Base-by-base conservation (phyloP, 2,329 filamentous ascomycete genomes). In the Nothophoma quercina region DNA sequence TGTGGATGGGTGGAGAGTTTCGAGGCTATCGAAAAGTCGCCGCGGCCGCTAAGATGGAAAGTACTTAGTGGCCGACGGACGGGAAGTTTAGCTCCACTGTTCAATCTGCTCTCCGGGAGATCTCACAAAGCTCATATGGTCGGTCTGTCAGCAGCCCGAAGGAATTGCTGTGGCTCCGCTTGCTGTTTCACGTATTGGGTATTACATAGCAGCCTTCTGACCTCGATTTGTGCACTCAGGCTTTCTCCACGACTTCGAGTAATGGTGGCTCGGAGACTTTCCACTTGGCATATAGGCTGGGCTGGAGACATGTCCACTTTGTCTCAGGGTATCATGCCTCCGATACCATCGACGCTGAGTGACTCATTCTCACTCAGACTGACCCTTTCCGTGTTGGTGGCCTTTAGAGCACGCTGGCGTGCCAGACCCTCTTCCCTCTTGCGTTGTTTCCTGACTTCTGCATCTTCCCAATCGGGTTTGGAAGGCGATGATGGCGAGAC, bases 371-470 rank as follows among this genome's bases (percentile, higher is more conserved):
- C 21, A 28, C 30, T 12, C 1, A 16, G 15, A n/a, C n/a, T 9
- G 9, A 7, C 5, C 19, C 23, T 23, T n/a, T 32, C 38, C 23
- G 47, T 22, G 4, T n/a, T 18, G 32, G 58, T 36, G 5, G 4
- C 38, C 30, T 60, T 63, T 21, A 71, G 28, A 30, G 60, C 65
- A 52, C 63, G 63, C 85, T 80, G 82, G 60, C 78, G 79, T 58
- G 71, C 77, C 51, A 91, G 53, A 1, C 77, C 77, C 58, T 78
- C 77, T 36, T 69, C 70, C 52, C 74, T 69, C 61, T 78, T 78
- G 13, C 77, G 68, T 19, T 66, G 66, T 44, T 67, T 73, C 55
- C 77, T 67, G 9, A 55, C 59, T 29, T 74, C 69, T 38, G 74
- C 59, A 47, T 77, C 71, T 53, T 79, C 77, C 76, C 76, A 78